Evolutionary conservation across 2,329 filamentous ascomycete species (phyloP), one percentile per base, ranked within the genome.

Genomic region (Hansfordia pulvinata): DNA sequence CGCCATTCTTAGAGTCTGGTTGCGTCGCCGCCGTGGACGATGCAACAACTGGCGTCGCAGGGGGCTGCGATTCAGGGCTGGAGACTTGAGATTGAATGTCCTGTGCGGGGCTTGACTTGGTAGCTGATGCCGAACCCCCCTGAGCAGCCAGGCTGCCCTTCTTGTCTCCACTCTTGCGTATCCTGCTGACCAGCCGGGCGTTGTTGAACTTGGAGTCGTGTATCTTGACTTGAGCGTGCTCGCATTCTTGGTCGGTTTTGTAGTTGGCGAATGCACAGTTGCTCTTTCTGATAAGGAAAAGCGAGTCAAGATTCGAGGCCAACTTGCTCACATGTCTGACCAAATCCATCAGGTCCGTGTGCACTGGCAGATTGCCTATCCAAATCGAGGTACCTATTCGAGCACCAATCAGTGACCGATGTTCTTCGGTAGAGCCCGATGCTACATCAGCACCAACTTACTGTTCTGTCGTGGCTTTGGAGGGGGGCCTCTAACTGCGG

Each of bases 201-300:
- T 82, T 77, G 40, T 88, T 74, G 40, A 94, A 94, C 30, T 78
- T 76, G 2, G 85, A 93, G 43, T 96, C 86, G 49, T 96, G 84
- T 23, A 96, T 78, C 38, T 82, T 75, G 23, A 74, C 67, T 58
- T 93, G 82, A 0, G 88, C 88, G 7, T 69, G 64, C 6, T 69
- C 56, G 45, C 85, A 94, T 5, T 74, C 72, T 3, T 62, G 56
- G 41, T 93, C 85, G 26, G 83, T 79, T 35, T 76, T 81, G 49
- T 92, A 96, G 45, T 96, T 96, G 37, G 93, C 84, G 56, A 96
- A 96, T 0, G 86, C 88, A 44, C 88, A 96, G 46, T 94, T 94
- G 49, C 86, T 94, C 50, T 94, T 94, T 0, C 86, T 88, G 20
- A 96, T 96, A 19, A 96, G 58, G 39, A 96, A 94, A 1, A 96